Evolutionary conservation across 345 rosid species (phyloP).

Genomic region (Eucalyptus regnans): DNA sequence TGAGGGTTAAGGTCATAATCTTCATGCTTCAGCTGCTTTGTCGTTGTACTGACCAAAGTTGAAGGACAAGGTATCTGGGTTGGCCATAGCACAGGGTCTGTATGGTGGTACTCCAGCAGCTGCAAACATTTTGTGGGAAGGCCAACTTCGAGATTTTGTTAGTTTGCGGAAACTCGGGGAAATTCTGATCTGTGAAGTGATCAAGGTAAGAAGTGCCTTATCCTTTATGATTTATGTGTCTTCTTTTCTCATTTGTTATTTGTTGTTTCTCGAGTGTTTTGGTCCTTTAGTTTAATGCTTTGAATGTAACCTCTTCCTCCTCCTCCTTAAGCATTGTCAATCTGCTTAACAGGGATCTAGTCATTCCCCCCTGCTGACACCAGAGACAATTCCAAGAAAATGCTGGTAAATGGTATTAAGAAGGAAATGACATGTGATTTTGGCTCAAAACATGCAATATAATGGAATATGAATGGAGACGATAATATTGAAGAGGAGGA

Average conservation of each 20-base stretch:
- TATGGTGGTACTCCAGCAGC: slow-evolving; percentile 94
- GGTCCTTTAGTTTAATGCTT: neutral
- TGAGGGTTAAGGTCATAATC: slow-evolving; percentile 3
- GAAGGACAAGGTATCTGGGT: slow-evolving; percentile 88
- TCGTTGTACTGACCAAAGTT: slow-evolving; percentile 85
- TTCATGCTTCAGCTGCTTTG: slow-evolving; percentile 90
- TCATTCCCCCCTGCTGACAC: neutral
- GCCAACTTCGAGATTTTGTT: slow-evolving; percentile 92
- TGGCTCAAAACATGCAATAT: no score
- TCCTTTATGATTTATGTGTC: neutral
- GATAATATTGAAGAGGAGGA: no score
- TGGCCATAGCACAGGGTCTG: slow-evolving; percentile 83
- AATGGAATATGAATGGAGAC: no score
- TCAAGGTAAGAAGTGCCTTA: slow-evolving; percentile 41
- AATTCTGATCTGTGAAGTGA: slow-evolving; percentile 76
- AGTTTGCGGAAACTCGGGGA: slow-evolving; percentile 72
- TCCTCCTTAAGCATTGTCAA: neutral
- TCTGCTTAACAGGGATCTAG: neutral
- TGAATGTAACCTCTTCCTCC: neutral
- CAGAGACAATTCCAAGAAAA: neutral
- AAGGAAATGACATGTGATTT: neutral
- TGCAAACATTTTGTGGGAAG: slow-evolving; percentile 78
- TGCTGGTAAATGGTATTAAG: neutral
- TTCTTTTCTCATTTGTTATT: neutral
- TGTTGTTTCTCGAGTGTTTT: neutral